Evolutionary conservation across 2,329 filamentous ascomycete species (phyloP).

Genomic region (Pseudonectria buxi): DNA sequence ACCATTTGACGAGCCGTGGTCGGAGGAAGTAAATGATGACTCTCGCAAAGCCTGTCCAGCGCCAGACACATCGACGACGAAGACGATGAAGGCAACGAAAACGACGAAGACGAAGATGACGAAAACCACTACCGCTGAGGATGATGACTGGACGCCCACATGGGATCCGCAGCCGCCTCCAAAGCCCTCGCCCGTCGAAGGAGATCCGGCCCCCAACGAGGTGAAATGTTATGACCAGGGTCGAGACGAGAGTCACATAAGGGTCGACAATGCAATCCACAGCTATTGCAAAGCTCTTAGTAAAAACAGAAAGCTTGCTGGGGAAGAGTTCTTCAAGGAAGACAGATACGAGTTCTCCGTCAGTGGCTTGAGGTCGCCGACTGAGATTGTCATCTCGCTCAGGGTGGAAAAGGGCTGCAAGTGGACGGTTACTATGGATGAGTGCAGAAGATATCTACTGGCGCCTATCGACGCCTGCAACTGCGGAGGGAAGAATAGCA

Average conservation of each 20-base stretch:
- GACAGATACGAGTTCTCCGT: slow-evolving; percentile 1
- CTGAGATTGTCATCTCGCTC: slow-evolving; percentile 8
- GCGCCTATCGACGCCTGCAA: slow-evolving; percentile 15
- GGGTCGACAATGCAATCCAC: slow-evolving; percentile 6
- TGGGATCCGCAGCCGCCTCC: background rate
- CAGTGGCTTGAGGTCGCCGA: slow-evolving; percentile 1
- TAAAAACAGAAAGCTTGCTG: background rate
- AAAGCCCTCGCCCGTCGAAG: slow-evolving; percentile 3
- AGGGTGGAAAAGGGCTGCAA: slow-evolving; percentile 8
- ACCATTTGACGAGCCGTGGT: no score
- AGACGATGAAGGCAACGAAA: no score
- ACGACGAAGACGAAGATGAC: slow-evolving; percentile 2
- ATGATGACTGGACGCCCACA: no score
- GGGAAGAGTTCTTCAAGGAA: slow-evolving; percentile 1
- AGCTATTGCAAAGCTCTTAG: slow-evolving; percentile 7
- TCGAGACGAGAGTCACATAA: slow-evolving; percentile 5
- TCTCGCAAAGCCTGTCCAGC: no score
- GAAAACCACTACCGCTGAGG: background rate
- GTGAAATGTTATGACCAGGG: slow-evolving; percentile 11
- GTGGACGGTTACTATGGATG: slow-evolving; percentile 5
- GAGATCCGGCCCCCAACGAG: slow-evolving; percentile 7
- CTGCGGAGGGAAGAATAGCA: slow-evolving; percentile 14
- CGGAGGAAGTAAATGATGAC: no score
- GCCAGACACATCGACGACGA: no score
- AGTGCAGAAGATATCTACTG: slow-evolving; percentile 14